phyloP scores from a whole-genome alignment of 208 protist genomes.

The Trypanosoma lewisi region DNA sequence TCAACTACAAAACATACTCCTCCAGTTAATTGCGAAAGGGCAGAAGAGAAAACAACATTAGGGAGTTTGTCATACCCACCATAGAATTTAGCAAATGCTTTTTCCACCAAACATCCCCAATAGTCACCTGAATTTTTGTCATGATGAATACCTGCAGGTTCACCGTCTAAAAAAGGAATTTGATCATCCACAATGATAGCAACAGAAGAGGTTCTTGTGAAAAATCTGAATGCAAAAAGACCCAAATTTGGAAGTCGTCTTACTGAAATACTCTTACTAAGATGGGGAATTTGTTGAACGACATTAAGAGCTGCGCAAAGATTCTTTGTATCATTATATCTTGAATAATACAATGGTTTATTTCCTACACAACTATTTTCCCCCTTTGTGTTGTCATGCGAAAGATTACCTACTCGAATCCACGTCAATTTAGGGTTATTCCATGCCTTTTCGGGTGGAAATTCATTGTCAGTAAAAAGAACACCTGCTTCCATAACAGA shows the following conservation, averaged over 20 bases:
- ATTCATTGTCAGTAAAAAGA: slow-evolving; percentile 30
- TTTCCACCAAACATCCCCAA: slow-evolving; percentile 67
- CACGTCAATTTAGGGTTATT: slow-evolving; percentile 25
- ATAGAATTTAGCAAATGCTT: slow-evolving; percentile 64
- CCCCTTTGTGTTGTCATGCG: slow-evolving; percentile 4
- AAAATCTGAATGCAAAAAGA: slow-evolving; percentile 39
- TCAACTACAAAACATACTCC: slow-evolving; percentile 54
- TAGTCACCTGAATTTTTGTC: slow-evolving; percentile 29
- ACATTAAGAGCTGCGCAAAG: slow-evolving; percentile 58
- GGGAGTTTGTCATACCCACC: slow-evolving; percentile 53
- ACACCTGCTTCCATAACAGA: slow-evolving; percentile 9
- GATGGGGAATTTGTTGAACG: slow-evolving; percentile 29
- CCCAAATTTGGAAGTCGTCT: slow-evolving; percentile 27
- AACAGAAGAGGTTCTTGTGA: slow-evolving; percentile 22
- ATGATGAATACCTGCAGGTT: slow-evolving; percentile 40
- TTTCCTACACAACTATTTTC: slow-evolving; percentile 27
- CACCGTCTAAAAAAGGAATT: slow-evolving; percentile 35
- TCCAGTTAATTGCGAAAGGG: slow-evolving; percentile 51
- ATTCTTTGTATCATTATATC: slow-evolving; percentile 41
- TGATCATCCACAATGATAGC: slow-evolving; percentile 62
- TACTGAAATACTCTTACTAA: slow-evolving; percentile 32
- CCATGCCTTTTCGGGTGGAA: slow-evolving; percentile 24
- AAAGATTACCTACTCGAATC: slow-evolving; percentile 24
- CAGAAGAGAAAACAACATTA: slow-evolving; percentile 44
- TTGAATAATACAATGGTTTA: slow-evolving; percentile 22